Evolutionary conservation across 2,329 filamentous ascomycete genomes (phyloP).

Genomic region (Talaromyces sp.): DNA sequence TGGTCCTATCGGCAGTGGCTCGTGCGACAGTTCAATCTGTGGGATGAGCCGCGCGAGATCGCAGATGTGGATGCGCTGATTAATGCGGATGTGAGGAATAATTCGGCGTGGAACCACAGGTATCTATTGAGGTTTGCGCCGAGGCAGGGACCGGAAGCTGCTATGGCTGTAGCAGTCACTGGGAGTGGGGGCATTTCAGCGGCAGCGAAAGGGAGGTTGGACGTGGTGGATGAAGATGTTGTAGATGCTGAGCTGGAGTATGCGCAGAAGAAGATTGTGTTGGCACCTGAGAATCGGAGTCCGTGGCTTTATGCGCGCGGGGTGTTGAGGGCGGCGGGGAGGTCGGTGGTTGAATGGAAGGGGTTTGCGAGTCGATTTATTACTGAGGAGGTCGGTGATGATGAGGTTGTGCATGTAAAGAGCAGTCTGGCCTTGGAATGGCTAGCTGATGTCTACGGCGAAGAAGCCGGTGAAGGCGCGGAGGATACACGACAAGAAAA

Average conservation of each 20-base stretch:
- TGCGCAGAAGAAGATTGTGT: constrained; percentile 66
- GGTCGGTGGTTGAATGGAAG: constrained; percentile 49
- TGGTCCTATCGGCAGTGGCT: constrained; percentile 90
- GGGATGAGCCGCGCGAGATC: constrained; percentile 60
- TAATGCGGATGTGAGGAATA: constrained; percentile 81
- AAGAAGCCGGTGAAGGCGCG: constrained; percentile 40
- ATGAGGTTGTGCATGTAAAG: constrained; percentile 45
- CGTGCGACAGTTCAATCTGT: constrained; percentile 62
- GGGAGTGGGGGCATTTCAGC: no score
- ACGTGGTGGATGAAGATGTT: constrained; percentile 57
- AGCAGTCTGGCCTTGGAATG: constrained; percentile 58
- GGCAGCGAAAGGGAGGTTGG: constrained; percentile 28
- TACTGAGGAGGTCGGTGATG: constrained; percentile 43
- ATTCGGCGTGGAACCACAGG: constrained; percentile 95
- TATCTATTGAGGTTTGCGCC: constrained; percentile 86
- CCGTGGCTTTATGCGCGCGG: constrained; percentile 90
- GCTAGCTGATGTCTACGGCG: constrained; percentile 46
- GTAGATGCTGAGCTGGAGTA: constrained; percentile 73
- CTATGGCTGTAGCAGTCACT: constrained; percentile 30
- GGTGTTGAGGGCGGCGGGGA: constrained; percentile 64
- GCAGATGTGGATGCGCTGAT: constrained; percentile 69
- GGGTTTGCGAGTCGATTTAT: constrained; percentile 56
- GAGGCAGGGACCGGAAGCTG: constrained; percentile 40
- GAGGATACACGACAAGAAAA: constrained; percentile 25
- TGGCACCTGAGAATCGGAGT: constrained; percentile 89